Evolutionary conservation across 805 yeast genomes (phyloP).

Genomic region (Saccharomycopsis fodiens): DNA sequence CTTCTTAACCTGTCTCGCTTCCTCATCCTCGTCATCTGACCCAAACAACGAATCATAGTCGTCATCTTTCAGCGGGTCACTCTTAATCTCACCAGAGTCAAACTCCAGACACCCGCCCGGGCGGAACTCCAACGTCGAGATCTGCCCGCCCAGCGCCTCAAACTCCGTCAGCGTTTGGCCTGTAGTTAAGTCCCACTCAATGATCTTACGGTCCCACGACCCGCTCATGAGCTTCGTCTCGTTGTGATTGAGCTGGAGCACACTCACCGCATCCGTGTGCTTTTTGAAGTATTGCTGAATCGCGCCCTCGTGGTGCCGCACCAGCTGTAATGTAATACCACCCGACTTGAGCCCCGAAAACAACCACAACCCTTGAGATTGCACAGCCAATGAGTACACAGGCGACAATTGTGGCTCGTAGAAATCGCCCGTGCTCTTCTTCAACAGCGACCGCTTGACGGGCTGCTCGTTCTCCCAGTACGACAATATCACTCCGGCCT

Average conservation of each 20-base stretch:
- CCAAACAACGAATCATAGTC: conserved; percentile 54
- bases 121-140: conserved; percentile 66
- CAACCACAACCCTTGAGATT: conserved; percentile 76
- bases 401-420: conserved; percentile 65
- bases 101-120: conserved; percentile 48
- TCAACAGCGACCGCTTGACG: conserved; percentile 35
- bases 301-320: conserved; percentile 75
- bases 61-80: conserved; percentile 29
- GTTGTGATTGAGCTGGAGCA: conserved; percentile 49
- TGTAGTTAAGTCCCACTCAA: conserved; percentile 79
- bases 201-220: conserved; percentile 78
- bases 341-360: conserved; percentile 77
- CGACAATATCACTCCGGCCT: conserved; percentile 74
- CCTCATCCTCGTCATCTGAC: conserved; percentile 40
- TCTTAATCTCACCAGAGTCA: conserved; percentile 26
- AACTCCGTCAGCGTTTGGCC: conserved; percentile 49
- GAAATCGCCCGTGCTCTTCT: conserved; percentile 27
- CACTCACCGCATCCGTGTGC: conserved; percentile 73
- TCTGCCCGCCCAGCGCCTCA: conserved; percentile 63
- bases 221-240: conserved; percentile 72
- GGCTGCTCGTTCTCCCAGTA: conserved; percentile 99
- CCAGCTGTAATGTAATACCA: conserved; percentile 78
- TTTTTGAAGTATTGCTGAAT: conserved; percentile 67
- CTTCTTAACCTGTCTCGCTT: conserved; percentile 15
- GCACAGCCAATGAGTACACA: conserved; percentile 80